phyloP scores from a whole-genome alignment of 768 basidiomycete genomes.

The Serendipita sp. region DNA sequence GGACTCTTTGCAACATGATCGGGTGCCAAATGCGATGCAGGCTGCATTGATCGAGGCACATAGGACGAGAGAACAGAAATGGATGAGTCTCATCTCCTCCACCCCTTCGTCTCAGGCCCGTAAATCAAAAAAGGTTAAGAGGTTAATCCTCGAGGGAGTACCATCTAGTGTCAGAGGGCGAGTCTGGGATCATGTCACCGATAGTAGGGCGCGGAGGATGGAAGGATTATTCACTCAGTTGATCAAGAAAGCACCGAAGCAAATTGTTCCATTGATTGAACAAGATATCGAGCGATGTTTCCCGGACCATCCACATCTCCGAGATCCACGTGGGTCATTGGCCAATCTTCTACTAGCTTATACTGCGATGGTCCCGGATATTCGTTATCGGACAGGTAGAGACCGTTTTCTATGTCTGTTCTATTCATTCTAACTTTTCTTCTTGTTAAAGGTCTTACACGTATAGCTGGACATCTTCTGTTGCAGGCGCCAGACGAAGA shows the following conservation, averaged over 20 bases:
- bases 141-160: conserved; percentile 55
- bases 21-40: neutral
- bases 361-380: conserved; percentile 71
- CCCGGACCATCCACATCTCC: conserved; percentile 39
- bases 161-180: conserved; percentile 70
- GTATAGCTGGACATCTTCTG: conserved; percentile 55
- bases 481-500: conserved; percentile 71
- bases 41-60: conserved; percentile 35
- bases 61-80: conserved; percentile 56
- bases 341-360: conserved; percentile 50
- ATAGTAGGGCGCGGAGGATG: conserved; percentile 54
- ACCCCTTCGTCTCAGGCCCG: conserved; percentile 43
- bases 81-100: conserved; percentile 34
- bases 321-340: conserved; percentile 35
- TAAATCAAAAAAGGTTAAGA: conserved; percentile 66
- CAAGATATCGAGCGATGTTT: conserved; percentile 36
- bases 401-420: neutral
- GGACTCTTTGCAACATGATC: neutral
- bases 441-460: conserved; percentile 36
- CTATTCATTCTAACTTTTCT: neutral
- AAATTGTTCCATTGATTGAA: conserved; percentile 37
- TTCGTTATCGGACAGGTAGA: conserved; percentile 48
- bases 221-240: conserved; percentile 53
- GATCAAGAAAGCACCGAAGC: conserved; percentile 35
- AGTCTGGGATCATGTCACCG: conserved; percentile 68